phyloP scores from a whole-genome alignment of 495 filamentous ascomycete genomes.

The Penicillium canariense region DNA sequence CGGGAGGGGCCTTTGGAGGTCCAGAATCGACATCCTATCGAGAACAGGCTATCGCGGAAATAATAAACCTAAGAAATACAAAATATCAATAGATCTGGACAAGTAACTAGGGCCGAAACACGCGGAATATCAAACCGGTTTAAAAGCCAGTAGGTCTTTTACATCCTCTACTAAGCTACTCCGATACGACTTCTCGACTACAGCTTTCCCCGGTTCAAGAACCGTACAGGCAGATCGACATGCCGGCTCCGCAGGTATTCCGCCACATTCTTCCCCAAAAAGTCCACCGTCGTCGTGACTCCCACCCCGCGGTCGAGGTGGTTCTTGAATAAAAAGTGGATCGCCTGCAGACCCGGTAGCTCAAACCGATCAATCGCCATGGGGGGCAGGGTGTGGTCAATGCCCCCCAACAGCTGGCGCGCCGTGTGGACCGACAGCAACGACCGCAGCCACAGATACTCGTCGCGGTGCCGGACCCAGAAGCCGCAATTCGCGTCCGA shows the following conservation, averaged over 20 bases:
- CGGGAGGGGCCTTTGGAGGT: too few species aligned
- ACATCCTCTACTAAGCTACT: neutral
- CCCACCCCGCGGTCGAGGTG: slow-evolving; percentile 53
- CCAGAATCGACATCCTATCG: too few species aligned
- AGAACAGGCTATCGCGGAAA: too few species aligned
- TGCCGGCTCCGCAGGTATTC: slow-evolving; percentile 49
- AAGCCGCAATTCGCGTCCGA: slow-evolving; percentile 55
- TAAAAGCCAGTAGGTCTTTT: too few species aligned
- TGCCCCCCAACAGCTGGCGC: slow-evolving; percentile 38
- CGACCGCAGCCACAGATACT: slow-evolving; percentile 51
- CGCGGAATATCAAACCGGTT: too few species aligned
- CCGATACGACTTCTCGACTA: slow-evolving; percentile 10
- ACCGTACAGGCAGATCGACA: slow-evolving; percentile 49
- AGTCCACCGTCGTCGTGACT: slow-evolving; percentile 48
- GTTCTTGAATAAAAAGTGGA: slow-evolving; percentile 57
- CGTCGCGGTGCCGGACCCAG: slow-evolving; percentile 48
- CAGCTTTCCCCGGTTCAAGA: slow-evolving; percentile 38
- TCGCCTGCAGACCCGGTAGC: slow-evolving; percentile 37
- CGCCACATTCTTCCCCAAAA: slow-evolving; percentile 57
- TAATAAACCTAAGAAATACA: too few species aligned
- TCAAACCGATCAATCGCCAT: slow-evolving; percentile 54
- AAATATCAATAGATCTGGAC: too few species aligned
- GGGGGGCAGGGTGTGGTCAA: slow-evolving; percentile 33
- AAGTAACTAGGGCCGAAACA: too few species aligned
- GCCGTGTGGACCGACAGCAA: slow-evolving; percentile 41